Evolutionary conservation across 306 rosid species (phyloP), one percentile per base, ranked within the genome.

Genomic region (Gastrolobium villosum): DNA sequence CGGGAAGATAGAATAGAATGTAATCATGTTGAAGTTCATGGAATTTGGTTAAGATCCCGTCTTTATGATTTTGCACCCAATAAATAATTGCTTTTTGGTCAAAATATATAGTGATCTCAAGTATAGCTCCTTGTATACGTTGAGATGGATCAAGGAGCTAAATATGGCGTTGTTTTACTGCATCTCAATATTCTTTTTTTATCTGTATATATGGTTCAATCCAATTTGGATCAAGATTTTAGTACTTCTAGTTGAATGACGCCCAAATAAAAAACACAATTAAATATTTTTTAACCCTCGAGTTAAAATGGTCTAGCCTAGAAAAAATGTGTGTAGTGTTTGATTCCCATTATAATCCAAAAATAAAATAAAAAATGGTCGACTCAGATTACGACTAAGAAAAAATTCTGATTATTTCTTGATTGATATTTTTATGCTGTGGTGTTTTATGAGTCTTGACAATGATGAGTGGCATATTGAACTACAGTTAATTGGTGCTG

Each of bases 1-100:
- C 61, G 53, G 77, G 74, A 76, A 83, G 79, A 85, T 85, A 90
- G 88, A 80, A 81, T 88, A 87, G 89, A 85, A 76, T 64, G 39
- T 76, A 88, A 79, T 86, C 81, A 68, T 75, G 80, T 79, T 85
- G 82, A 82, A 79, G 86, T 74, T 75, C 84, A 65, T 77, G 84
- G 70, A 82, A 80, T 72, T 62, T 81, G 76, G 78, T 83, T 84
- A 81, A 80, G 43, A 63, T 79, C 75, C 90, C 82, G 77, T 89
- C 84, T 83, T 72, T 69, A 71, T 63, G 72, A 78, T 70, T 87
- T 76, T 62, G 70, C 77, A 63, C 57, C 69, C 74, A 61, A 66
- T 82, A 72, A 85, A 85, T 80, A 87, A 82, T 77, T 44, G 30
- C 68, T 62, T 83, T 89, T 74, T 49, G 79, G 69, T 76, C 84